Conservation (phyloP, 371 early-diverging fungal species). For the Syncephalastrum monosporum region DNA sequence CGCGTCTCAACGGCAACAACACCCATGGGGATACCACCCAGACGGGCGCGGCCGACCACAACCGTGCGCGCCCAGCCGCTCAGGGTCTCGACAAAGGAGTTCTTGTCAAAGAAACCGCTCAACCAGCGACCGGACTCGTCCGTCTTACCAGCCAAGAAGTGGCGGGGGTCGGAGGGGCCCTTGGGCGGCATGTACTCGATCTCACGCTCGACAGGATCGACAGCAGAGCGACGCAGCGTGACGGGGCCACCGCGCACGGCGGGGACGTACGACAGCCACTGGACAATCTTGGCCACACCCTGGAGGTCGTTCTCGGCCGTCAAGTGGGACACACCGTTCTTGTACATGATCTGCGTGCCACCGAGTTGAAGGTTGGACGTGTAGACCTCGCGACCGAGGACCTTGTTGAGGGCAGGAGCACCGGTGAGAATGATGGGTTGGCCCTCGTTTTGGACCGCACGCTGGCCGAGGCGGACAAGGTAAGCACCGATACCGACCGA, state of each 20-base stretch:
- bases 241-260: constrained; percentile 62
- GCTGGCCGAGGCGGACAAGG: constrained; percentile 97
- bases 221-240: constrained; percentile 43
- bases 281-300: constrained; percentile 86
- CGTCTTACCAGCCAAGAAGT: constrained; percentile 80
- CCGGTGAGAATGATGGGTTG: constrained; percentile 99
- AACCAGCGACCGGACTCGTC: constrained; percentile 71
- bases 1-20: constrained; percentile 97
- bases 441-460: constrained; percentile 96
- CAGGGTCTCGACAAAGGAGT: constrained; percentile 83
- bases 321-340: constrained; percentile 97
- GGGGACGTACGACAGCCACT: constrained; percentile 95
- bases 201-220: constrained; percentile 73
- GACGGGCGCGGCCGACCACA: constrained; percentile 91
- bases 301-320: constrained; percentile 94
- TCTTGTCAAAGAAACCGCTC: constrained; percentile 92
- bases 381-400: constrained; percentile 97
- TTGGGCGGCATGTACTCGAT: constrained; percentile 79
- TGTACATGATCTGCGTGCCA: constrained; percentile 98
- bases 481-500: constrained; percentile 99
- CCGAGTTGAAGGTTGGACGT: constrained; percentile 98
- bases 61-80: constrained; percentile 68
- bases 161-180: constrained; percentile 91
- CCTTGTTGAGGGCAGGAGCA: constrained; percentile 97
- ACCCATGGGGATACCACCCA: constrained; percentile 97